Base-by-base conservation (phyloP, 1,284 basidiomycete genomes). In the Inonotus hispidus region DNA sequence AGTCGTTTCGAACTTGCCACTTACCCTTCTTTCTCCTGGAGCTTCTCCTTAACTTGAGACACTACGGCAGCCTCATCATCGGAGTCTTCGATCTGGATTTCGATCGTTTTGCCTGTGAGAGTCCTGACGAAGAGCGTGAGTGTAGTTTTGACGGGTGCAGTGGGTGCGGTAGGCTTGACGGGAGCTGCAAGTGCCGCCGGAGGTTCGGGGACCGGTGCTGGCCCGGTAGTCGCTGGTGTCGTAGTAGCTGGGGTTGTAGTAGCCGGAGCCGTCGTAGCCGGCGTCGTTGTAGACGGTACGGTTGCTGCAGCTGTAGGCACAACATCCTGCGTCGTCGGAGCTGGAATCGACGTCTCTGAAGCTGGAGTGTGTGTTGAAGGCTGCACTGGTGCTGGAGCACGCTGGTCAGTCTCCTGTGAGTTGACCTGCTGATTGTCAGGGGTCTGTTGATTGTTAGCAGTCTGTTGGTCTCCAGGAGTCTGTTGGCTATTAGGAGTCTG, bases 101-200 rank as follows among this genome's bases (percentile, higher is more conserved):
- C 82, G 72, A 85, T 82, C 54, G 81, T 83, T 75, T 83, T 83
- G 59, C 82, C 82, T 54, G 82, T 83, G 41, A 84, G 74, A 70
- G 77, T 79, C 75, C 79, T 80, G 67, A 80, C 77, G 70, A 78
- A 79, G 70, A 79, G 78, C 67, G 78, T 75, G 74, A 76, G 43
- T 6, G 45, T 38, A 47, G 41, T 38, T 23, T 46, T 13, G 23
- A n/a, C 13, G 14, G 37, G 11, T n/a, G 19, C 41, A 8, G 54
- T 11, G 3, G 54, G 54, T 14, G 10, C 55, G 16, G 25, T 32
- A 32, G 25, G 39, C 39, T n/a, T 23, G 16, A 35, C 41, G 23
- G 39, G 56, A 53, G 58, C 57, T 13, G 54, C 21, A 27, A 11
- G 27, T 11, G 25, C 1, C 16, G 16, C 41, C 19, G 32, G 29